Base-by-base conservation (phyloP, 768 basidiomycete species). In the Saitozyma sp. region DNA sequence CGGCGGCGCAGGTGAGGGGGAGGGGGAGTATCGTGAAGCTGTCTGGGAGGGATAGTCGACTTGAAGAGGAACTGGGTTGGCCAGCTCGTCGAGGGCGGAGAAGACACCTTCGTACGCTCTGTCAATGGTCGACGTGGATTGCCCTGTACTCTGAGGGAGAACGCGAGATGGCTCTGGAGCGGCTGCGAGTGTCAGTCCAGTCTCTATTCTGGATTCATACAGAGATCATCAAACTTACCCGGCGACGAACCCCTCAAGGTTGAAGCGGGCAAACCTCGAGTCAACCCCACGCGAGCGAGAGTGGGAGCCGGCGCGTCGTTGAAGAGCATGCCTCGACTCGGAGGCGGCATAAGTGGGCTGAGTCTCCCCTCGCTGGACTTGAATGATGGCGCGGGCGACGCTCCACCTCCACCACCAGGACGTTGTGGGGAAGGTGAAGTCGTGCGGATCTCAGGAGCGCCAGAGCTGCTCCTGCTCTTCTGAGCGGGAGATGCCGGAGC, bases 21-120 rank as follows among this genome's bases (percentile, higher is more conserved):
- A 29, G 29, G 29, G 29, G 5, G 29, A 29, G 29, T 29, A 29
- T 29, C 29, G 29, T 29, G 29, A 29, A 5, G 29, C 29, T 29
- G 29, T 29, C 29, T 29, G 29, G 29, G 29, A 29, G 29, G 29
- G 29, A 29, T 29, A 29, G 13, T 55, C 54, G 29, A 55, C n/a
- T 14, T n/a, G 54, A 5, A 54, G 52, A 41, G 46, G 6, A 14
- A 48, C 14, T 5, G 42, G 6, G 20, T 57, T 54, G 43, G 64
- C 74, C 11, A 75, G 66, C 42, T 59, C 64, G 58, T 75, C 68
- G 49, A 75, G 71, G 14, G 67, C 60, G 9, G 67, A 64, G 38
- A 73, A 58, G 56, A 75, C 71, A 14, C 67, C 69, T 42, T 73
- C 71, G 58, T 71, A 75, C n/a, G 74, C 74, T 58, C 64, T 63